A percentile compares a stretch with the other conserved stretches of the same genome.
Evolutionary conservation across 805 yeast species (phyloP).

Genomic region (Candida pseudofarinosa): DNA sequence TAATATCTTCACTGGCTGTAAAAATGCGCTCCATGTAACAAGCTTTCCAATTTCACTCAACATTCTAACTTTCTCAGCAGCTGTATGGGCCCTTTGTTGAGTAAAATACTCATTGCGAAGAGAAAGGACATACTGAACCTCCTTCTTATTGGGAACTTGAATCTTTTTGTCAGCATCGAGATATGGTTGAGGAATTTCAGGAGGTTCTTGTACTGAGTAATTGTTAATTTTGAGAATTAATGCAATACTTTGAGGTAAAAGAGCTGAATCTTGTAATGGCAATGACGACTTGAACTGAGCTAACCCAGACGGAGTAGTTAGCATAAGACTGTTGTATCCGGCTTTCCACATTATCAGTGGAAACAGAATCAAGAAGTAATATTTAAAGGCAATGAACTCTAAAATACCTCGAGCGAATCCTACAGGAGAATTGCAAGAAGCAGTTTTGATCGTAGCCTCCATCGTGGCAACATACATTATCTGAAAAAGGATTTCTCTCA

Average conservation of each 20-base stretch:
- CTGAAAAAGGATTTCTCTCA: constrained; percentile 2
- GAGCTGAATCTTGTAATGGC: constrained; percentile 4
- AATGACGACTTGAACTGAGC: constrained; percentile 6
- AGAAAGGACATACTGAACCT: constrained; percentile 25
- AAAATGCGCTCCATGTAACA: constrained; percentile 24
- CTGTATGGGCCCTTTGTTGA: constrained; percentile 34
- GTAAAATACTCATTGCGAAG: constrained; percentile 37
- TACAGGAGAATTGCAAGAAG: constrained; percentile 4
- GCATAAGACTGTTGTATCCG: constrained; percentile 8
- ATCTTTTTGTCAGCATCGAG: constrained; percentile 38
- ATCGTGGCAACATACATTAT: constrained; percentile 6
- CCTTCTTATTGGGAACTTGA: constrained; percentile 33
- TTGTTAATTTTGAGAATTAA: constrained; percentile 28
- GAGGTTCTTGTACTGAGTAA: constrained; percentile 32
- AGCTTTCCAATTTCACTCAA: constrained; percentile 31
- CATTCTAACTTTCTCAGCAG: constrained; percentile 39
- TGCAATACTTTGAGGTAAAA: constrained; percentile 27
- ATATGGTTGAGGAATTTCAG: constrained; percentile 41
- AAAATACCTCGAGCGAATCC: constrained; percentile 2
- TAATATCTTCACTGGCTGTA: constrained; percentile 14
- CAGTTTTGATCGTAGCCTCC: constrained; percentile 5
- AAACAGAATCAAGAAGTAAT: constrained; percentile 7
- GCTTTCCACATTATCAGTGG: constrained; percentile 5
- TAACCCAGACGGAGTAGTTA: constrained; percentile 7
- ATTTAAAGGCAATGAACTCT: constrained; percentile 3